Conservation (phyloP, 768 basidiomycete genomes). For the Auricularia cornea region DNA sequence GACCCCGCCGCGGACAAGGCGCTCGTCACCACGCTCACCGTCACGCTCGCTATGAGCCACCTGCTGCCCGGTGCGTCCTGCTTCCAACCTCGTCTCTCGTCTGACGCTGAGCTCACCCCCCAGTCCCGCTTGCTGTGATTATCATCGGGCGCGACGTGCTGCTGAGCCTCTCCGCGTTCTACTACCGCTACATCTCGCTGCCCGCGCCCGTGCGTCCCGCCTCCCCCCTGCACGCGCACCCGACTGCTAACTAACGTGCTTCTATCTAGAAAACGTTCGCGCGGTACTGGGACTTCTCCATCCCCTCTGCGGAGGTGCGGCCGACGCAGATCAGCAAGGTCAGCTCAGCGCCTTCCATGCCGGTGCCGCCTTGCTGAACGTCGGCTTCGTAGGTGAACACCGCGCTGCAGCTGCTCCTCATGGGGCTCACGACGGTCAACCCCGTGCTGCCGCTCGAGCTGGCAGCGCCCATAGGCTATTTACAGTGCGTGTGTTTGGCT, state of each 20-base stretch:
- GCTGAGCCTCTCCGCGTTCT: constrained; percentile 82
- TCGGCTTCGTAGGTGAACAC: constrained; percentile 66
- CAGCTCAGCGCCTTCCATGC: too few species aligned
- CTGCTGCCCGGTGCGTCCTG: constrained; percentile 66
- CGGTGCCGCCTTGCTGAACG: constrained; percentile 2
- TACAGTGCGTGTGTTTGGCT: constrained; percentile 54
- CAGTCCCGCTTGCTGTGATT: constrained; percentile 78
- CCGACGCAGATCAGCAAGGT: constrained; percentile 95
- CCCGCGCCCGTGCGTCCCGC: constrained; percentile 76
- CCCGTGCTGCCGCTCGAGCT: constrained; percentile 65
- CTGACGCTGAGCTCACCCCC: neutral
- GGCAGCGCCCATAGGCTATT: constrained; percentile 42
- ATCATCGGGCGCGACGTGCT: constrained; percentile 86
- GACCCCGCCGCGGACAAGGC: constrained; percentile 97
- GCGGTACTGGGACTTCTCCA: constrained; percentile 93
- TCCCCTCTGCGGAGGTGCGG: constrained; percentile 90
- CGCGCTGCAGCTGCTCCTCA: constrained; percentile 79
- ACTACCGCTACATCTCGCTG: constrained; percentile 84
- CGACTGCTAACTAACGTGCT: constrained; percentile 5
- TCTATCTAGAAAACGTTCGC: constrained; percentile 69
- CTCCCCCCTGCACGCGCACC: neutral
- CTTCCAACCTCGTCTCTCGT: neutral
- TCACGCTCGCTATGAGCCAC: constrained; percentile 75
- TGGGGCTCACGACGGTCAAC: constrained; percentile 81
- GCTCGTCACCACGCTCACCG: constrained; percentile 87